Conservation (phyloP, 805 yeast species). For the Candida gorgasii region DNA sequence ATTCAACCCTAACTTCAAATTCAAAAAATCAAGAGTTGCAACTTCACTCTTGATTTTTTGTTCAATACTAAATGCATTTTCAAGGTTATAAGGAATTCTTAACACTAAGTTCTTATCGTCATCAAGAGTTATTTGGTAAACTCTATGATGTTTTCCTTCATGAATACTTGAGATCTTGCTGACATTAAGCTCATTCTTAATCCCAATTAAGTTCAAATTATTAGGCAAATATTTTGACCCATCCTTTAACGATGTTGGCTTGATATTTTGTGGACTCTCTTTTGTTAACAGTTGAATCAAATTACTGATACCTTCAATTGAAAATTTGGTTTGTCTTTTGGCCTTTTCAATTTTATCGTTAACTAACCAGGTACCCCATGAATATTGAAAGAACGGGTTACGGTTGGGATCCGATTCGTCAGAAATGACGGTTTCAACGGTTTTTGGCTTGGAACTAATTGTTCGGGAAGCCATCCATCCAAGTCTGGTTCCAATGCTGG, state of each 20-base stretch:
- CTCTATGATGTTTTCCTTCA: conserved; percentile 92
- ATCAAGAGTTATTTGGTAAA: conserved; percentile 70
- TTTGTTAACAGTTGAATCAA: conserved; percentile 49
- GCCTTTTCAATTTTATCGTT: conserved; percentile 75
- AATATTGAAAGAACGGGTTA: conserved; percentile 74
- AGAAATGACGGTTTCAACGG: conserved; percentile 53
- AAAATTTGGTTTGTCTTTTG: conserved; percentile 76
- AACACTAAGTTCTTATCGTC: conserved; percentile 64
- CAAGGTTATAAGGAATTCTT: conserved; percentile 82
- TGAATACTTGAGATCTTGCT: conserved; percentile 80
- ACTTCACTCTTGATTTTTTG: conserved; percentile 83
- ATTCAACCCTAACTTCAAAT: conserved; percentile 59
- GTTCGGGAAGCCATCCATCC: no score
- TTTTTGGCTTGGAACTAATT: conserved; percentile 27
- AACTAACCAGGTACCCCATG: conserved; percentile 95
- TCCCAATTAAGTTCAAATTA: conserved; percentile 51
- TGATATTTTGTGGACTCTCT: conserved; percentile 28
- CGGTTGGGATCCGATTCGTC: conserved; percentile 69
- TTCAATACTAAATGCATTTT: conserved; percentile 62
- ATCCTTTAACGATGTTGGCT: conserved; percentile 42
- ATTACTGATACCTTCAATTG: conserved; percentile 70
- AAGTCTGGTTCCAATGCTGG: no score
- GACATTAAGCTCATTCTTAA: conserved; percentile 41
- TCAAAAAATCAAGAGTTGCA: conserved; percentile 86
- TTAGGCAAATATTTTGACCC: conserved; percentile 49